A percentile compares a stretch with the other conserved stretches of the same genome.
Evolutionary conservation across 2,329 filamentous ascomycete genomes (phyloP).

Genomic region (Colletotrichum incanum): DNA sequence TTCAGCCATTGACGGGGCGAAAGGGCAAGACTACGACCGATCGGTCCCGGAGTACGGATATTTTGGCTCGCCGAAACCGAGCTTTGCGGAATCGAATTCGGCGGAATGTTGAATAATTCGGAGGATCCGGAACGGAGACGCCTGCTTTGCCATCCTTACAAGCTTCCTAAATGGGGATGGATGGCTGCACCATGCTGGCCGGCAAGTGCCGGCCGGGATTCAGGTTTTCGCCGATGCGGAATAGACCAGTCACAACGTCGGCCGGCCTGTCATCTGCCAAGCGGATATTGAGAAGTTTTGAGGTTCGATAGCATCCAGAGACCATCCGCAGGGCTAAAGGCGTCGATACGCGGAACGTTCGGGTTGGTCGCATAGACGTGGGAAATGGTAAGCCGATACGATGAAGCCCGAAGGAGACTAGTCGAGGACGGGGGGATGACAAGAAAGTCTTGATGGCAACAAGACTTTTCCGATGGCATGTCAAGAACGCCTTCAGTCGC

Average conservation of each 20-base stretch:
- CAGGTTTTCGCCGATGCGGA: constrained; percentile 3
- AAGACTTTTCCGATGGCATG: background rate
- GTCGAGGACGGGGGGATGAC: background rate
- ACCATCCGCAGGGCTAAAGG: background rate
- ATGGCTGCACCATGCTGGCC: background rate
- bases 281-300: background rate
- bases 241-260: background rate
- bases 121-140: constrained; percentile 10
- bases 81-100: background rate
- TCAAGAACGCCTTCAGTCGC: background rate
- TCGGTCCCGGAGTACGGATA: constrained; percentile 15
- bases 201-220: constrained; percentile 21
- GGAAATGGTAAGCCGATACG: background rate
- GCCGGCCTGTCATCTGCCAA: background rate
- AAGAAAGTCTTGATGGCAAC: background rate
- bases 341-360: constrained; percentile 9
- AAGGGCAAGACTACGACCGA: background rate
- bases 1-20: background rate
- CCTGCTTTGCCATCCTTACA: background rate
- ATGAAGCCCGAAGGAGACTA: background rate
- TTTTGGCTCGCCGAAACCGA: constrained; percentile 13
- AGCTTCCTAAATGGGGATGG: background rate
- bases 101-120: constrained; percentile 15
- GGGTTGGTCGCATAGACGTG: constrained; percentile 15
- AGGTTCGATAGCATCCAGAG: constrained; percentile 3